Evolutionary conservation across 768 basidiomycete species (phyloP), one percentile per base, ranked within the genome.

Genomic region (Boletus tomentosulus): DNA sequence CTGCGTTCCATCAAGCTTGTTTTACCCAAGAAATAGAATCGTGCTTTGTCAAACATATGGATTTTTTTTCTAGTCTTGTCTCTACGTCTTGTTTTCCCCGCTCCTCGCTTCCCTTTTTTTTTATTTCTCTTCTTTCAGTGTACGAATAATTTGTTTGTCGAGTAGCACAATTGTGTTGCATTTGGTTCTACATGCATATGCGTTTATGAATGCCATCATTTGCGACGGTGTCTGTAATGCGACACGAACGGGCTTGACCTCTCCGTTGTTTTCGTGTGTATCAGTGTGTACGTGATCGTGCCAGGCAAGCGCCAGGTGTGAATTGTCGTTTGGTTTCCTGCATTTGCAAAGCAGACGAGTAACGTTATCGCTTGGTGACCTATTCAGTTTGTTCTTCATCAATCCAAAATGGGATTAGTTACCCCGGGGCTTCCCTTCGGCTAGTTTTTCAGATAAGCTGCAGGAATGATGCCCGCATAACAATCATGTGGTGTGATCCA

Each of bases 1-100:
- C 9, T 51, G 51, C 71, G 63, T 8, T 57, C 68, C 33, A 46
- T 71, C 39, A 71, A 71, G 48, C 66, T 66, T 13, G 64, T 69
- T 13, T 39, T 66, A 22, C 38, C 66, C 49, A 71, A 69, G 61
- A 66, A 70, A 49, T 70, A 70, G 58, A 54, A 38, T 28, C 12
- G 35, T 30, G 42, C 22, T 10, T 24, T 35, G 45, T 38, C 31
- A 3, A 19, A 27, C 24, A 22, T 30, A 38, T 25, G 41, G 35
- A 39, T 27, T 22, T 51, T 28, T 34, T 22, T 38, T 48, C 19
- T 19, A 19, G 49, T 41, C 22, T 38, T 42, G 28, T 16, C 38
- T 37, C 28, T 16, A 8, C 24, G 15, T 37, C 46, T 48, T 48
- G 16, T 28, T 28, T 25, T 46, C 25, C 35, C 12, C 1, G 7